Conservation (phyloP, 306 rosid genomes). For the Morella rubra region DNA sequence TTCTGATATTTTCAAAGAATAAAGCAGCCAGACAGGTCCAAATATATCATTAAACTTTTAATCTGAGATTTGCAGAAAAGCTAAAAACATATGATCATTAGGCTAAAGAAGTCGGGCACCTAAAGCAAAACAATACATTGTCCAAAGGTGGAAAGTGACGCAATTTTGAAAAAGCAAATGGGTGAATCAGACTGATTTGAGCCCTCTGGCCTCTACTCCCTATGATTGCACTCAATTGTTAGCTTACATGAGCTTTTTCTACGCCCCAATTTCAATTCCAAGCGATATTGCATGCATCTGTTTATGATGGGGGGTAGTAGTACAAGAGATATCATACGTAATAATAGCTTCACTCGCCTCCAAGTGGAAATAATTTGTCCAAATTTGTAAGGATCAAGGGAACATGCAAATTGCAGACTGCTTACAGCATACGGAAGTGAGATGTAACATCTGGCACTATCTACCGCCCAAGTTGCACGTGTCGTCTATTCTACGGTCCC, state of each 20-base stretch:
- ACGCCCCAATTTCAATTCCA: too few relatives aligned
- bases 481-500: constrained; percentile 42
- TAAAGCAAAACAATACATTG: constrained; percentile 32
- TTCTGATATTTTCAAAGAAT: constrained; percentile 42
- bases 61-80: constrained; percentile 23
- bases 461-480: constrained; percentile 38
- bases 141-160: constrained; percentile 39
- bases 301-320: background rate
- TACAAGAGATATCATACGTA: background rate
- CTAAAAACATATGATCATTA: constrained; percentile 7
- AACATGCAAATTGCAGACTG: constrained; percentile 21
- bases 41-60: constrained; percentile 28
- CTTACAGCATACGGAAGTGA: constrained; percentile 22
- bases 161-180: constrained; percentile 26
- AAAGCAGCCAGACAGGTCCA: constrained; percentile 27
- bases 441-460: constrained; percentile 24
- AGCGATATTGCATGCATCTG: background rate
- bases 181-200: background rate
- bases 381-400: constrained; percentile 19
- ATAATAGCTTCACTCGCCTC: background rate
- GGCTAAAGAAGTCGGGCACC: constrained; percentile 18
- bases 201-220: background rate
- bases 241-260: background rate
- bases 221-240: background rate
- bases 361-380: constrained; percentile 4